Evolutionary conservation across 768 basidiomycete genomes (phyloP), one percentile per base, ranked within the genome.

Genomic region (Hortiboletus flavorubellus): DNA sequence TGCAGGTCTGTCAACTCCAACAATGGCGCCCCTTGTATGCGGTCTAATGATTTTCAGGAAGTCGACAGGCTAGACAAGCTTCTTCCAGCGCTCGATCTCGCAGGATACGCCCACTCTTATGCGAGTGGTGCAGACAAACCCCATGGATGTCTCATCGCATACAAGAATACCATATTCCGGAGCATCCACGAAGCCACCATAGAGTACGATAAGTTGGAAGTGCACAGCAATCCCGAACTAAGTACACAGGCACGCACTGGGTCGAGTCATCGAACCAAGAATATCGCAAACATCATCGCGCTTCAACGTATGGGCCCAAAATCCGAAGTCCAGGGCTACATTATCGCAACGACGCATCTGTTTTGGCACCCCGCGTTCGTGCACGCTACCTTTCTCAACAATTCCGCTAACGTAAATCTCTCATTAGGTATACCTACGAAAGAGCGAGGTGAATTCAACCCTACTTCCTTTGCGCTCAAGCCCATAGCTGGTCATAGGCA

Each of bases 291-390:
- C 46, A 69, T 98, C 30, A 79, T 91, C 18, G 87, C 87, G 1
- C 73, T 98, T 49, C 74, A 76, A 59, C 73, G 73, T 43, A 67
- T 73, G 7, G 72, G 69, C 9, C 61, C 75, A 15, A 62, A 72
- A 29, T 50, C 40, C 55, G 45, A 43, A 15, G 38, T 65, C 8
- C 72, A 75, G 38, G 91, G 93, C 5, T 69, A 92, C 34, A 73
- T 96, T 39, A 73, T 95, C 14, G 91, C 84, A 3, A 97, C 95
- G 1, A 94, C 94, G 0, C 95, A 98, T 74, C 75, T 96, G 23
- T 98, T 97, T 70, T 98, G 95, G 95, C 93, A 96, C 72, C 93
- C 93, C 6, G 81, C 79, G 85, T 93, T 71, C 54, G 81, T 74
- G 30, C 21, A 35, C 31, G 4, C 50, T 8, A 30, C 9, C 8